Conservation (phyloP, 2,329 filamentous ascomycete species). For the Ascomycota sp. region DNA sequence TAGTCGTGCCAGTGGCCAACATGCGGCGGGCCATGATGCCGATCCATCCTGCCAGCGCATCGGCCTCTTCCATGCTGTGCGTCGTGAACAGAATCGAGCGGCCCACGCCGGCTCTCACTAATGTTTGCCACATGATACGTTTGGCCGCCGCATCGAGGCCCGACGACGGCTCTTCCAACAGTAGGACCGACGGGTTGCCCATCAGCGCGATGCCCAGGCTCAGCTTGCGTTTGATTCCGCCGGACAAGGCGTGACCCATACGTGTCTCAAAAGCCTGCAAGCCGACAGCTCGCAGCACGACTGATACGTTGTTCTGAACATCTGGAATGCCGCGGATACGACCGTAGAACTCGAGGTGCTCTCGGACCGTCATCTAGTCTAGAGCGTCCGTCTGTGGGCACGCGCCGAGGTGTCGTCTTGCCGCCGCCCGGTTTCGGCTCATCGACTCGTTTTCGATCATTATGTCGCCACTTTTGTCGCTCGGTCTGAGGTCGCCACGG, state of each 20-base stretch:
- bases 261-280: conserved; percentile 48
- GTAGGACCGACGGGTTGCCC: conserved; percentile 70
- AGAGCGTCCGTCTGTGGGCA: conserved; percentile 79
- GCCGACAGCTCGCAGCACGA: conserved; percentile 65
- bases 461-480: conserved; percentile 51
- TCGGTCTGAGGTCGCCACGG: conserved; percentile 67
- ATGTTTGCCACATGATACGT: conserved; percentile 78
- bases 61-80: conserved; percentile 89
- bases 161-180: conserved; percentile 76
- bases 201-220: conserved; percentile 78
- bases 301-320: conserved; percentile 55
- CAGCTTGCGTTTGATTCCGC: conserved; percentile 87
- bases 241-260: conserved; percentile 62
- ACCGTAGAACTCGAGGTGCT: conserved; percentile 79
- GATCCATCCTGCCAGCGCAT: conserved; percentile 63
- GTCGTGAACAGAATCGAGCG: conserved; percentile 78
- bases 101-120: conserved; percentile 52
- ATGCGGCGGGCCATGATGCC: conserved; percentile 75
- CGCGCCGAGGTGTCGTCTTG: conserved; percentile 65
- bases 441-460: conserved; percentile 64
- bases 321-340: conserved; percentile 59
- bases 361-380: conserved; percentile 74
- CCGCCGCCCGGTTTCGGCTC: conserved; percentile 47
- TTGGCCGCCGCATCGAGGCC: conserved; percentile 85
- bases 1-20: conserved; percentile 63